Evolutionary conservation across 129 eudicot species (phyloP), one percentile per base, ranked within the genome.

Genomic region (Helichrysum umbraculigerum): DNA sequence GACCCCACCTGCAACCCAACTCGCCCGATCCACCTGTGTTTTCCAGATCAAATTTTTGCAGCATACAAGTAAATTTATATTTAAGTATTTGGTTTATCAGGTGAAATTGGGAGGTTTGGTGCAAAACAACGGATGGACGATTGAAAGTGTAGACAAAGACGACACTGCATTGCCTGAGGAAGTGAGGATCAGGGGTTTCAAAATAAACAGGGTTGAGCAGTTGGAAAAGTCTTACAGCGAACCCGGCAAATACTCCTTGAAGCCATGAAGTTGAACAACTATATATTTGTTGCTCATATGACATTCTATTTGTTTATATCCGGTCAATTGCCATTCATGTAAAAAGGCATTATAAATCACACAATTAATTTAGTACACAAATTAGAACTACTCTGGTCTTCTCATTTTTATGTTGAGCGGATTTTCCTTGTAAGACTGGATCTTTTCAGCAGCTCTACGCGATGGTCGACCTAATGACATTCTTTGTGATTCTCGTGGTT

Each of bases 121-220:
- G 63, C 77, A 74, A 58, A 95, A 95, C 83, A 79, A 75, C 57
- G 99, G 99, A 44, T 95, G 99, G 97, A 57, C 70, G 19, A 83
- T 95, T 12, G 96, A 89, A 77, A 85, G 76, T 59, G 91, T 95
- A 5, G 96, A 95, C 78, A 89, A 80, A 76, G 91, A 82, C 66
- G 85, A 85, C 51, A 71, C 73, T 21, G 79, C 87, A 7, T 68
- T 74, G 56, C 89, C 97, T 0, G 99, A 91, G 80, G 92, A 91
- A 89, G 79, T 85, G 74, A 87, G 97, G 82, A 95, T 89, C 57
- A 84, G 97, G 62, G 97, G 99, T 44, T 95, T 95, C 81, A 83
- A 79, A 74, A 82, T 95, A 66, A 89, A 83, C 83, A 95, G 86
- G 82, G 68, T 82, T 28, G 99, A 89, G 81, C 99, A 95, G 86